A percentile compares a stretch with the other conserved stretches of the same genome.
Conservation (phyloP, 371 early-diverging fungal genomes). For the Massospora cicadina region DNA sequence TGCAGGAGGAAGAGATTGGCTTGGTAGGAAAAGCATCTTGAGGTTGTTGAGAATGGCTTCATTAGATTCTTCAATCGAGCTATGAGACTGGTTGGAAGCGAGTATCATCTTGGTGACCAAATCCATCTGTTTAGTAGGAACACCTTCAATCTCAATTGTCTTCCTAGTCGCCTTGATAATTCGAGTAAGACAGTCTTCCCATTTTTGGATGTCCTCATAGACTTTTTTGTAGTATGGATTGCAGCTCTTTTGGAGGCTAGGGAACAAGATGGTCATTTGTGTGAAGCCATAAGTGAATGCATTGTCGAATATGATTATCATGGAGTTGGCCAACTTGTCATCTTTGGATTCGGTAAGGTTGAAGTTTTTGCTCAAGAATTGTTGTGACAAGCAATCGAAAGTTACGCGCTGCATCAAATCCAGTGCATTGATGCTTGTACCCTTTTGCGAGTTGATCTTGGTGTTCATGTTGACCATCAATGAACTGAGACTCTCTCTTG, state of each 20-base stretch:
- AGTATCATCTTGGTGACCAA: background rate
- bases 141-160: background rate
- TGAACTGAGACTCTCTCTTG: background rate
- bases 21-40: conserved; percentile 10
- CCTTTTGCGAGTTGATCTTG: background rate
- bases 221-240: background rate
- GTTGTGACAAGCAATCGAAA: background rate
- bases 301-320: background rate
- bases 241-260: background rate
- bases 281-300: background rate
- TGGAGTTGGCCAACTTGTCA: background rate
- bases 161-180: background rate
- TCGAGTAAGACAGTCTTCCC: background rate
- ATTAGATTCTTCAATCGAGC: background rate
- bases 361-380: background rate
- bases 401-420: background rate
- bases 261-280: background rate
- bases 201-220: background rate
- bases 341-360: background rate
- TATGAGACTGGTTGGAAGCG: background rate
- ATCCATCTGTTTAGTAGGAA: background rate
- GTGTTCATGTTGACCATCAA: background rate
- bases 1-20: conserved; percentile 20
- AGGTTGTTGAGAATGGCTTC: background rate
- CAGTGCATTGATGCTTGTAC: background rate